Percentiles rank a stretch among this genome's conserved stretches.
These are phyloP conservation scores for Xylariales sp. DNA, from an alignment of 2,329 filamentous ascomycete genomes.

Conservation along the genomic window DNA sequence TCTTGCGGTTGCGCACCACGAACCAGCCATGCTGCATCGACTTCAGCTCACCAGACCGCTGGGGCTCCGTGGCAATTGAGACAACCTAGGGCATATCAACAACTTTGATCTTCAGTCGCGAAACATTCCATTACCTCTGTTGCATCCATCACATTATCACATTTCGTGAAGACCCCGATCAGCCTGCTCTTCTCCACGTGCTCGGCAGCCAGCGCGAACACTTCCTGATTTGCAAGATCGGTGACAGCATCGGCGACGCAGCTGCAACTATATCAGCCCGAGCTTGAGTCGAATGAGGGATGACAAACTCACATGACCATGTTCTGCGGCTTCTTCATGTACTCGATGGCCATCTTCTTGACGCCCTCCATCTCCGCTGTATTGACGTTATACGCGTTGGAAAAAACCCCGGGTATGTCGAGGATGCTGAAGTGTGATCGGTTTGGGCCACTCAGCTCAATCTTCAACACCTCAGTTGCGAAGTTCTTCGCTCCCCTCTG, in stretches of 20 bases:
- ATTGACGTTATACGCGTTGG: constrained; percentile 20
- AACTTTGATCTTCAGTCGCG: not conserved
- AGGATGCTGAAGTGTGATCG: constrained; percentile 33
- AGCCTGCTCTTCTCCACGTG: constrained; percentile 24
- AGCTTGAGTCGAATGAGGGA: not conserved
- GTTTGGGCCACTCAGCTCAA: constrained; percentile 32
- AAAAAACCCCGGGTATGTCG: constrained; percentile 31
- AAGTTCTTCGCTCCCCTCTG: constrained; percentile 28
- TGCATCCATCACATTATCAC: constrained; percentile 23
- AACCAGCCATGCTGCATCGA: constrained; percentile 28
- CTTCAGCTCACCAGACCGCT: not conserved
- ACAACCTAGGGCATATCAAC: constrained; percentile 9
- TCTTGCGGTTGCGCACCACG: constrained; percentile 29
- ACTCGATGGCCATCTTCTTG: constrained; percentile 27
- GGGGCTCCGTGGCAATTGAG: constrained; percentile 10
- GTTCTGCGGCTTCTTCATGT: constrained; percentile 31
- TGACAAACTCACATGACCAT: constrained; percentile 30
- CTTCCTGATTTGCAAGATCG: constrained; percentile 26
- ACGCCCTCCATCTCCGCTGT: constrained; percentile 25
- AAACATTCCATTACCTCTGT: constrained; percentile 8
- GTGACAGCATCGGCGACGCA: constrained; percentile 29
- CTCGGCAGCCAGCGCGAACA: constrained; percentile 22
- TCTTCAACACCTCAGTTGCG: constrained; percentile 30
- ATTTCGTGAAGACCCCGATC: constrained; percentile 35
- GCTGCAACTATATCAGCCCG: constrained; percentile 12